Evolutionary conservation across 2,329 filamentous ascomycete genomes (phyloP).

Genomic region (Pseudogymnoascus sp.): DNA sequence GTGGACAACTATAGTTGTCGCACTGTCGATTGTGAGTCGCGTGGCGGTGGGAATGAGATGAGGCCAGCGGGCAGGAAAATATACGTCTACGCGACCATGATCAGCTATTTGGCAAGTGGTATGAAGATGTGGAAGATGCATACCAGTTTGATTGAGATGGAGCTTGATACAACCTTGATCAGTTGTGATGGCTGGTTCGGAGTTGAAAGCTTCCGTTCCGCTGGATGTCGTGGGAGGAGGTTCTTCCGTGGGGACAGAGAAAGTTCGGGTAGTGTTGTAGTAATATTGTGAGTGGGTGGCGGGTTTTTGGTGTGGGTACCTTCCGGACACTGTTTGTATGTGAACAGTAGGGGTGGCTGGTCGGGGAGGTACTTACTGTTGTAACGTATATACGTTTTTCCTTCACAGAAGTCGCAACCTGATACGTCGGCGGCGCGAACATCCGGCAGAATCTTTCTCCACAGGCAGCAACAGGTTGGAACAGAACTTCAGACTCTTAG

Average conservation of each 20-base stretch:
- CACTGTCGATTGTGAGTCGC: not conserved
- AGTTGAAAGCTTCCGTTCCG: slow-evolving; percentile 9
- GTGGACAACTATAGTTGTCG: slow-evolving; percentile 1
- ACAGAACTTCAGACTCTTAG: not conserved
- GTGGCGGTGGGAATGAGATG: not conserved
- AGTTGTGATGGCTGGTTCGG: slow-evolving; percentile 6
- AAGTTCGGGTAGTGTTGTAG: not conserved
- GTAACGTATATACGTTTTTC: not conserved
- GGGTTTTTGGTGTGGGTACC: not conserved
- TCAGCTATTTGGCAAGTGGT: not conserved
- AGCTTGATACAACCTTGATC: not conserved
- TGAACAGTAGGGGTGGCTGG: not conserved
- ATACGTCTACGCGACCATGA: slow-evolving; percentile 5
- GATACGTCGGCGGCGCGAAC: not conserved
- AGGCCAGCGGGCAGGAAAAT: not conserved
- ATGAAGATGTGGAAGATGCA: not conserved
- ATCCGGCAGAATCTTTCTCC: not conserved
- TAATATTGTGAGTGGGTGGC: slow-evolving; percentile 2
- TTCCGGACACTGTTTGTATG: not conserved
- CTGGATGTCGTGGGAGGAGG: slow-evolving; percentile 3
- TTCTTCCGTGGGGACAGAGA: slow-evolving; percentile 7
- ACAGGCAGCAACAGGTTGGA: not conserved
- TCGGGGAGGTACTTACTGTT: not conserved
- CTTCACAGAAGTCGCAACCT: not conserved
- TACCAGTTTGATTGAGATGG: not conserved